Evolutionary conservation across 2,329 filamentous ascomycete species (phyloP), one percentile per base, ranked within the genome.

Genomic region (Verticillium dahliae): DNA sequence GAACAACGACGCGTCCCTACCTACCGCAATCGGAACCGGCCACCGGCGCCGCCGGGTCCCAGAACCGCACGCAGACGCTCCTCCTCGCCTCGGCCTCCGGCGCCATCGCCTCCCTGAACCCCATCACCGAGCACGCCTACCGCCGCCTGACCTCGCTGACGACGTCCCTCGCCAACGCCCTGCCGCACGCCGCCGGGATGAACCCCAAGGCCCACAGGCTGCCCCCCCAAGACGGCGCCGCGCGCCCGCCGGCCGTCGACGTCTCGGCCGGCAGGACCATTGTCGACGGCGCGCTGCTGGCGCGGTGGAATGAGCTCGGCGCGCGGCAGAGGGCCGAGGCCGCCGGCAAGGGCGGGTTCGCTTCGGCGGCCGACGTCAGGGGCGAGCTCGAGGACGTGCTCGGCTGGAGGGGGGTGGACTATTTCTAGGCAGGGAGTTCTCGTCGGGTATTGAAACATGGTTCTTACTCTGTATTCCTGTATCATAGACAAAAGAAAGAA

Each of bases 151-250:
- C 88, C 4, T 91, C 91, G 1, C 80, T 99, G 4, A 85, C 93
- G 56, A 90, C 88, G 4, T 92, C 96, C 71, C 81, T 99, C 1
- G 81, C 88, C 9, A 90, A 87, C 38, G 87, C 88, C 0, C 83
- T 97, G 7, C 87, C 91, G 54, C 88, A 92, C 65, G 78, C 90
- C 4, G 91, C 88, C 7, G 92, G 91, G 0, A 80, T 97, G 58
- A 98, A 98, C 74, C 90, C 92, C 2, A 87, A 90, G 61, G 91
- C 88, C 0, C 91, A 94, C 75, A 84, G 95, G 14, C 79, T 79
- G 11, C 64, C 63, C 64, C 63, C 69, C 72, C 81, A 67, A 10
- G 73, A 75, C 66, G 81, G 72, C 72, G 81, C 71, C 72, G 83
- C 73, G 70, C 78, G 63, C 62, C 74, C 70, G 6, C 77, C 84